phyloP scores from a whole-genome alignment of 2,329 filamentous ascomycete genomes.

The Aureobasidium sp. region DNA sequence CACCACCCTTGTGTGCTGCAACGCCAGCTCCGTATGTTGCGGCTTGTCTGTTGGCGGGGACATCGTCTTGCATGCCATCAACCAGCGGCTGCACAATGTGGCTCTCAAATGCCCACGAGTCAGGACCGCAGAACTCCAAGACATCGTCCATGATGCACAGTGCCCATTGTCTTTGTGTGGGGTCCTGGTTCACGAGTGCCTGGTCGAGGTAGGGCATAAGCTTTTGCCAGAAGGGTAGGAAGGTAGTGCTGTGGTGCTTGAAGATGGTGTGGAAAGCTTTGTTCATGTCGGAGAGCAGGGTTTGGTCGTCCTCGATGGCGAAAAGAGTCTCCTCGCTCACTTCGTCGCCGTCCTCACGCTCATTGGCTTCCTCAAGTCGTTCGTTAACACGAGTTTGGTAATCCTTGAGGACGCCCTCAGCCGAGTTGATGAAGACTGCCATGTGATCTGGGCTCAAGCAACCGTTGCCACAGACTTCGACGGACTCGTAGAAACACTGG shows the following conservation, averaged over 20 bases:
- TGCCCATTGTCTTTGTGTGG: constrained; percentile 96
- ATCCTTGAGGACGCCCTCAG: constrained; percentile 79
- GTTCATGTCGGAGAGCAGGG: constrained; percentile 97
- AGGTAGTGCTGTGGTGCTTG: constrained; percentile 83
- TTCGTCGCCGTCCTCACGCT: constrained; percentile 67
- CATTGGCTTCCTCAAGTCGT: constrained; percentile 75
- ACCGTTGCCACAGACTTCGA: constrained; percentile 85
- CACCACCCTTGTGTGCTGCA: constrained; percentile 85
- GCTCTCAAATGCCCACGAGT: constrained; percentile 78
- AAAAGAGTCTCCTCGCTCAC: constrained; percentile 79
- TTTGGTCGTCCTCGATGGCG: constrained; percentile 96
- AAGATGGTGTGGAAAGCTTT: constrained; percentile 99
- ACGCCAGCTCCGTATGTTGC: constrained; percentile 95
- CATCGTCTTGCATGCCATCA: constrained; percentile 75
- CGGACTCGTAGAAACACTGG: constrained; percentile 97
- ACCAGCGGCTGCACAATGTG: constrained; percentile 84
- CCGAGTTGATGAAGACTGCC: constrained; percentile 78
- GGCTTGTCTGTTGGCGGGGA: constrained; percentile 88
- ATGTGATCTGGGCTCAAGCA: constrained; percentile 74
- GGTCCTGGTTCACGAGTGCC: constrained; percentile 74
- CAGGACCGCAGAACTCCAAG: constrained; percentile 86
- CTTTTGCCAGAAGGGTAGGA: constrained; percentile 82
- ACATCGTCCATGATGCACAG: constrained; percentile 98
- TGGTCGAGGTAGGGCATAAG: constrained; percentile 77
- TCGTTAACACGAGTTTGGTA: constrained; percentile 81